Evolutionary conservation across 1,284 basidiomycete genomes (phyloP).

Genomic region (Spongiforma sp.): DNA sequence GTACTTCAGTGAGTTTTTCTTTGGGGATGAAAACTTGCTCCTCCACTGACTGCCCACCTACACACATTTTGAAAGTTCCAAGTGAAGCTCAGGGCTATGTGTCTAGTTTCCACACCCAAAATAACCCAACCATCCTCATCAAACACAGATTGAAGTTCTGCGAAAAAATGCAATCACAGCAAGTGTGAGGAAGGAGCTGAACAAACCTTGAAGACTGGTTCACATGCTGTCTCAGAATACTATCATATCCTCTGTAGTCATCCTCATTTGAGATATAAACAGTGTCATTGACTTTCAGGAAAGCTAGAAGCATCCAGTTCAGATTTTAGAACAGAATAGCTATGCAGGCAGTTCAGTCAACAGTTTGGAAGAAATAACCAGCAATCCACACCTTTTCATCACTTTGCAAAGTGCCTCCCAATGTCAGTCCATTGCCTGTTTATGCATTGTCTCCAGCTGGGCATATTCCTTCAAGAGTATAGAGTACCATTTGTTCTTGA

Average conservation of each 20-base stretch:
- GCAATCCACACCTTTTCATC: slow-evolving; percentile 26
- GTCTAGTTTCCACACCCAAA: slow-evolving; percentile 37
- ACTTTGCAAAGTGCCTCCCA: slow-evolving; percentile 25
- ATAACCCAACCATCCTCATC: slow-evolving; percentile 34
- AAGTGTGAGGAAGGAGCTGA: background rate
- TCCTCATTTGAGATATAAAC: slow-evolving; percentile 27
- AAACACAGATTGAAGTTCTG: slow-evolving; percentile 41
- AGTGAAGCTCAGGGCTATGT: slow-evolving; percentile 44
- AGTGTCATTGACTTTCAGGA: slow-evolving; percentile 16
- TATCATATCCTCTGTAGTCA: slow-evolving; percentile 22
- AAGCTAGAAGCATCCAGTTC: slow-evolving; percentile 29
- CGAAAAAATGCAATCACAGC: background rate
- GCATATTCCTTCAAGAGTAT: slow-evolving; percentile 17
- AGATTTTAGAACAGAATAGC: slow-evolving; percentile 30
- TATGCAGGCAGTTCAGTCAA: slow-evolving; percentile 10
- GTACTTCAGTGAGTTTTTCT: too few relatives aligned
- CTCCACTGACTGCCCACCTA: slow-evolving; percentile 36
- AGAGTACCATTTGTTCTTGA: slow-evolving; percentile 22
- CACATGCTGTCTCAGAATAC: slow-evolving; percentile 26
- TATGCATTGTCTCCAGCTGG: slow-evolving; percentile 23
- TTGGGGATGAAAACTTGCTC: slow-evolving; percentile 29
- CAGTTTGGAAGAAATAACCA: background rate
- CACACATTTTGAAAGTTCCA: slow-evolving; percentile 39
- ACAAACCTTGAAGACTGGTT: slow-evolving; percentile 30
- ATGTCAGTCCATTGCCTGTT: slow-evolving; percentile 19